A percentile compares a stretch with the other conserved stretches of the same genome.
Conservation (phyloP, 2,329 filamentous ascomycete genomes). For the Pseudocercospora fijiensis region DNA sequence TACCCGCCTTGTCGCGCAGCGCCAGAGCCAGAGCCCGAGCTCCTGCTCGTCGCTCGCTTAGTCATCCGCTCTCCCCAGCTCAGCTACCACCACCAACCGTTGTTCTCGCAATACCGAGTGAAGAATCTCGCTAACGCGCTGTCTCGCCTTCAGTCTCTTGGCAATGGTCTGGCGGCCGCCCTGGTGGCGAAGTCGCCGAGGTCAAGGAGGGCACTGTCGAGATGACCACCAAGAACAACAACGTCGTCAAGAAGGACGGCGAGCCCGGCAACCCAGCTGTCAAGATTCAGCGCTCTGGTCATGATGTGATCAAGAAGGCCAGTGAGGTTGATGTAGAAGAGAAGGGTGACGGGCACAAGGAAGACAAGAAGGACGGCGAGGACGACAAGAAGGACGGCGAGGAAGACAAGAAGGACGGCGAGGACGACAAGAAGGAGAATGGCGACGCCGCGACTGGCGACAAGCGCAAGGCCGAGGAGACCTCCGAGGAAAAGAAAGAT, state of each 20-base stretch:
- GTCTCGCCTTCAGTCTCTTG: slow-evolving; percentile 55
- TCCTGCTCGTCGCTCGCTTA: slow-evolving; percentile 23
- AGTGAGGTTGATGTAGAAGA: slow-evolving; percentile 60
- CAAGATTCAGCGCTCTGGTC: slow-evolving; percentile 58
- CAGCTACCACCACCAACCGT: slow-evolving; percentile 1
- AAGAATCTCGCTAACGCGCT: slow-evolving; percentile 15
- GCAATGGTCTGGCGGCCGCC: slow-evolving; percentile 58
- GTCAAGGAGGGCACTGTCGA: slow-evolving; percentile 59
- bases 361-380: slow-evolving; percentile 27
- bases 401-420: slow-evolving; percentile 25
- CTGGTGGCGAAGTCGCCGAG: slow-evolving; percentile 58
- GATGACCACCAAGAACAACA: slow-evolving; percentile 61
- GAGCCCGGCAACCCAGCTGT: slow-evolving; percentile 62
- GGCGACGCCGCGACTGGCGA: slow-evolving; percentile 35
- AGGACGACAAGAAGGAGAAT: slow-evolving; percentile 30
- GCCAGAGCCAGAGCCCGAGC: slow-evolving; percentile 15
- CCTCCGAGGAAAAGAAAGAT: slow-evolving; percentile 38
- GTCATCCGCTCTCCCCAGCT: slow-evolving; percentile 20
- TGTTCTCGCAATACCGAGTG: neutral
- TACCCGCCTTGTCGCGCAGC: slow-evolving; percentile 20
- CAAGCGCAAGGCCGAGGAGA: slow-evolving; percentile 35
- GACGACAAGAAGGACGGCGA: slow-evolving; percentile 31
- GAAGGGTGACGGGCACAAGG: slow-evolving; percentile 25
- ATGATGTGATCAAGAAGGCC: slow-evolving; percentile 65
- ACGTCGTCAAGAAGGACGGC: slow-evolving; percentile 64